Conservation (phyloP, 805 yeast genomes). For the Jamesozyma hellenica region DNA sequence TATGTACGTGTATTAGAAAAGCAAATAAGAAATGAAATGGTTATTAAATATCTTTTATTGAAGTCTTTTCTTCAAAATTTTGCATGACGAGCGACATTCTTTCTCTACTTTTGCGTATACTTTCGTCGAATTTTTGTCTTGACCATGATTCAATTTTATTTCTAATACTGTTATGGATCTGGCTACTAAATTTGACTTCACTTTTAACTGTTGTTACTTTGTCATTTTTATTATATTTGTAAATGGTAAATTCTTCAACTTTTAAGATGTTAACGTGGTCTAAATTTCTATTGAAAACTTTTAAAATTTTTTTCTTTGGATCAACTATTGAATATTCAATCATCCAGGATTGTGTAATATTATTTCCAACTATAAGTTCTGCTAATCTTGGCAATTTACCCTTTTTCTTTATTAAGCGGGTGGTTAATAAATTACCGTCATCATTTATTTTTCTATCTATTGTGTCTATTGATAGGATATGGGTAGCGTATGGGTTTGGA, state of each 20-base stretch:
- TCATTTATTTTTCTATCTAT: slow-evolving; percentile 49
- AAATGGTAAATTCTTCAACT: slow-evolving; percentile 68
- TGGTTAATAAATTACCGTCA: slow-evolving; percentile 57
- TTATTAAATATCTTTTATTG: too few species aligned
- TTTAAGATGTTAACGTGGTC: slow-evolving; percentile 73
- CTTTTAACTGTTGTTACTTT: slow-evolving; percentile 40
- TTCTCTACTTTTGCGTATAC: slow-evolving; percentile 51
- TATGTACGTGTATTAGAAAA: too few species aligned
- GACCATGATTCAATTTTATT: slow-evolving; percentile 79
- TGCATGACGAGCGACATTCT: slow-evolving; percentile 78
- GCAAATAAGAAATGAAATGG: too few species aligned
- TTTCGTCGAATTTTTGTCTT: slow-evolving; percentile 54
- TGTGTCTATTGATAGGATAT: slow-evolving; percentile 78
- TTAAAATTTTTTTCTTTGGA: slow-evolving; percentile 43
- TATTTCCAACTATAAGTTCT: slow-evolving; percentile 35
- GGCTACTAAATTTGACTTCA: slow-evolving; percentile 63
- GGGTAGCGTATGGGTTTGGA: slow-evolving; percentile 71
- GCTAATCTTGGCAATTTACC: slow-evolving; percentile 79
- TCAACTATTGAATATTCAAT: slow-evolving; percentile 70
- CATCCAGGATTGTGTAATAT: slow-evolving; percentile 65
- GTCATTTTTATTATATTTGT: slow-evolving; percentile 30
- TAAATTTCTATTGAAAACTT: slow-evolving; percentile 67
- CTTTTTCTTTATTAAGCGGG: slow-evolving; percentile 62
- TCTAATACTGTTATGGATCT: slow-evolving; percentile 47
- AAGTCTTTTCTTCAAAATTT: slow-evolving; percentile 35